These are phyloP conservation scores for Lepidium campestre DNA, from an alignment of 441 rosid species.

Conservation along the genomic window DNA sequence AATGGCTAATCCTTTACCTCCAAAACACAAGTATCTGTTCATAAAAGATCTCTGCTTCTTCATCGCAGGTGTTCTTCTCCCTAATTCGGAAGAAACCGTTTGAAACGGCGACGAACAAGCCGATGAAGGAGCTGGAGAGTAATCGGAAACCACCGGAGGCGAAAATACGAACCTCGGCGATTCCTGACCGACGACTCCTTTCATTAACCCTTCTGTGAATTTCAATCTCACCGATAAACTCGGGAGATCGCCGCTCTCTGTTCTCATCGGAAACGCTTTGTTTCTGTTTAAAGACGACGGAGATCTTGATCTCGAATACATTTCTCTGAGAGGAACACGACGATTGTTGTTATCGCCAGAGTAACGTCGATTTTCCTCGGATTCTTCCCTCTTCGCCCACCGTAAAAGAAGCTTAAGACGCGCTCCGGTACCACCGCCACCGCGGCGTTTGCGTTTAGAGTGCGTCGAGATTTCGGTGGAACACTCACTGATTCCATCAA, in stretches of 20 bases:
- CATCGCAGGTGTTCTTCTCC: constrained; percentile 15
- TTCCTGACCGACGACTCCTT: constrained; percentile 62
- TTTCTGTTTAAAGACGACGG: constrained; percentile 32
- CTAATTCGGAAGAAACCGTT: constrained; percentile 17
- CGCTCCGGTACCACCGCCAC: constrained; percentile 31
- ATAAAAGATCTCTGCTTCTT: constrained; percentile 35
- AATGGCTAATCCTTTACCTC: constrained; percentile 57
- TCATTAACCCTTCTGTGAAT: constrained; percentile 58
- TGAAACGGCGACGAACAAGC: constrained; percentile 24
- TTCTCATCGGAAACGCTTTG: constrained; percentile 35
- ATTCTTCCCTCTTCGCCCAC: constrained; percentile 54
- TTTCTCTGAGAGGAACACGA: constrained; percentile 66
- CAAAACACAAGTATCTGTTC: constrained; percentile 67
- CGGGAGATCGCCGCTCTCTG: constrained; percentile 50
- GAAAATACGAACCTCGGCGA: constrained; percentile 42
- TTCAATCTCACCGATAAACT: constrained; percentile 65
- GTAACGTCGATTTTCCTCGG: constrained; percentile 29
- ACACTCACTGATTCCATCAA: constrained; percentile 45
- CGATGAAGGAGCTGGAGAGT: constrained; percentile 32
- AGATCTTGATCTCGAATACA: constrained; percentile 41
- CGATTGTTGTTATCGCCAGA: constrained; percentile 31
- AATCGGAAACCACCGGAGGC: constrained; percentile 37
- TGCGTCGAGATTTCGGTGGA: constrained; percentile 26
- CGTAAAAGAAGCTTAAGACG: constrained; percentile 63
- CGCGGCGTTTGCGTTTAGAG: constrained; percentile 34